A percentile compares a stretch with the other conserved stretches of the same genome.
These are phyloP conservation scores for Candida manassasensis DNA, from an alignment of 805 yeast species.

Conservation along the genomic window DNA sequence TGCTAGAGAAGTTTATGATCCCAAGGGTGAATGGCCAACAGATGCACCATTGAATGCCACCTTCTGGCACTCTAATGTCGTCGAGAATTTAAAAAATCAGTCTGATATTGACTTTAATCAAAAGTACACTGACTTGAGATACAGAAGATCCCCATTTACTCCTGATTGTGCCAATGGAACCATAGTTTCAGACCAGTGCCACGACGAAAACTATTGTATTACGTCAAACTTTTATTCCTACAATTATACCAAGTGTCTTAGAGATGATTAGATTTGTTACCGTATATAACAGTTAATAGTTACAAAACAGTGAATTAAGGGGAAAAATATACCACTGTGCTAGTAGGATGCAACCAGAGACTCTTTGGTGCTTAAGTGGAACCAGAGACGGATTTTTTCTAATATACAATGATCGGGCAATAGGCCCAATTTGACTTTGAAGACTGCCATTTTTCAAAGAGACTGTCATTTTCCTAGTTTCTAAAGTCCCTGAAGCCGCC, in stretches of 20 bases:
- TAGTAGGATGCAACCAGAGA: too few species aligned
- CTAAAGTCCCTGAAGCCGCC: constrained; percentile 39
- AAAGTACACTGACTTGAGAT: constrained; percentile 43
- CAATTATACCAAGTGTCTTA: constrained; percentile 13
- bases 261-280: too few species aligned
- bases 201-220: constrained; percentile 19
- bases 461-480: too few species aligned
- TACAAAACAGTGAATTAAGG: neutral
- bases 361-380: too few species aligned
- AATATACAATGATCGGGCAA: too few species aligned
- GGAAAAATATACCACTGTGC: too few species aligned
- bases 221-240: constrained; percentile 10
- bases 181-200: constrained; percentile 17
- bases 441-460: too few species aligned
- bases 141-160: constrained; percentile 52
- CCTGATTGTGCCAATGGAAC: constrained; percentile 42
- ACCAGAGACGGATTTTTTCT: too few species aligned
- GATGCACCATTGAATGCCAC: constrained; percentile 59
- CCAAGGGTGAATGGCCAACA: constrained; percentile 51
- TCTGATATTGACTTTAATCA: constrained; percentile 44
- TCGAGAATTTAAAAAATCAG: constrained; percentile 36
- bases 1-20: constrained; percentile 54
- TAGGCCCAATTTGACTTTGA: too few species aligned
- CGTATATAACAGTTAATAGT: neutral
- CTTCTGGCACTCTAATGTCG: constrained; percentile 56